Evolutionary conservation across 2,329 filamentous ascomycete genomes (phyloP), one percentile per base, ranked within the genome.

Genomic region (Alternaria tenuissima): DNA sequence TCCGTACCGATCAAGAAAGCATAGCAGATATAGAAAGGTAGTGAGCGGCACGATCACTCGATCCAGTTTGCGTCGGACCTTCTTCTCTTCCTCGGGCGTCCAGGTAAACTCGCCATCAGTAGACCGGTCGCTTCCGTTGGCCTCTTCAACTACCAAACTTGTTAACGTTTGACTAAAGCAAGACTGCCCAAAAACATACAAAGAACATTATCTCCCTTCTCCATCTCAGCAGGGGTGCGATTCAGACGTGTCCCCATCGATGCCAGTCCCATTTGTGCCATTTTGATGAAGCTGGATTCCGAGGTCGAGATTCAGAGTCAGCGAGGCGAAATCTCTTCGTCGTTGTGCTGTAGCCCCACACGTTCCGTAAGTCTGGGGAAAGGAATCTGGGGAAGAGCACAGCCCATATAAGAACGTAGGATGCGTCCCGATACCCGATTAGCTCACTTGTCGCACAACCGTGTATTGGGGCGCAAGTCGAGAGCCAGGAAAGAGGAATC

Each of bases 1-100:
- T 38, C 24, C 56, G 7, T 72, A 77, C 74, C 76, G 72, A 49
- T 82, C 79, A 58, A 84, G 75, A 67, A 85, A 85, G 69, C 83
- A 85, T 14, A 86, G 73, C 63, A 87, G 76, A 66, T 87, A 87
- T 12, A 87, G 72, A 7, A 85, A 66, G 1, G 85, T 86, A 11
- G 86, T 82, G 24, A 84, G 71, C 0, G 85, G 85, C 18, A 87
- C 80, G 26, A 84, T 79, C 62, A 83, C 81, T 74, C 78, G 81
- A 71, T 87, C 85, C 42, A 87, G 76, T 75, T 85, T 86, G 63
- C 80, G 82, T 59, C 84, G 80, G 18, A 87, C 75, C 1, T 68
- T 72, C 18, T 71, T 79, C 73, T 87, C 84, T 63, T 87, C 85
- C 48, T 80, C 82, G 36, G 78, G 76, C 5, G 83, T 83, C 84